Base-by-base conservation (phyloP, 1,284 basidiomycete genomes). In the Ceratorhiza oryzae-sativae region DNA sequence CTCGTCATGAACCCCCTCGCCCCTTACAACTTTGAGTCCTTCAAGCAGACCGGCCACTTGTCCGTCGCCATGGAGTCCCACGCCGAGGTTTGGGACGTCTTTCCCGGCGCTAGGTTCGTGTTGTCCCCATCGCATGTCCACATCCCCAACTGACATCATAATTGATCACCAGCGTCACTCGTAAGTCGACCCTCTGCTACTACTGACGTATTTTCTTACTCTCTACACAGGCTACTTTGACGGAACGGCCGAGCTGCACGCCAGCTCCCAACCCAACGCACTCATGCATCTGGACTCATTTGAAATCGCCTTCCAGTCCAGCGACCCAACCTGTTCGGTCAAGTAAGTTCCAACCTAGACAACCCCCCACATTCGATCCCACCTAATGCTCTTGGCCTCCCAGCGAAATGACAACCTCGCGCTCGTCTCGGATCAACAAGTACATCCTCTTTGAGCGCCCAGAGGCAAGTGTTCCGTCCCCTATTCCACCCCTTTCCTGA, bases 231-330 rank as follows among this genome's bases (percentile, higher is more conserved):
- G 63, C 34, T 67, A 55, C 49, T 67, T 67, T 36, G 63, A 67
- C 34, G 63, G 63, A 6, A 67, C 63, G 8, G 63, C 63, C 23
- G 63, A 67, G 20, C 63, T 67, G 23, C 63, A 67, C 51, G 63
- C 63, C 3, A 41, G 15, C 36, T 55, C 63, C 8, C 63, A 67
- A n/a, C 63, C 63, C 51, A n/a, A 5, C 2, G 63, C 63, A 25
- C 51, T 67, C 46, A 67, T 67, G 63, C 63, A 67, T 34, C 51
- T 67, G 49, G 63, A 67, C 63, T 67, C 63, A 45, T 67, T 67
- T 67, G 63, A 67, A 67, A 67, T 67, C 63, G 49, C 63, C 4
- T 67, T 67, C 63, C 63, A 67, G 49, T 67, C 63, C 6, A 67
- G 63, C 20, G 63, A 67, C 45, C 63, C 63, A 45, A 67, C 63